Evolutionary conservation across 139 green algal genomes (phyloP), one percentile per base, ranked within the genome.

Genomic region (Deuterostichococcus epilithicus): DNA sequence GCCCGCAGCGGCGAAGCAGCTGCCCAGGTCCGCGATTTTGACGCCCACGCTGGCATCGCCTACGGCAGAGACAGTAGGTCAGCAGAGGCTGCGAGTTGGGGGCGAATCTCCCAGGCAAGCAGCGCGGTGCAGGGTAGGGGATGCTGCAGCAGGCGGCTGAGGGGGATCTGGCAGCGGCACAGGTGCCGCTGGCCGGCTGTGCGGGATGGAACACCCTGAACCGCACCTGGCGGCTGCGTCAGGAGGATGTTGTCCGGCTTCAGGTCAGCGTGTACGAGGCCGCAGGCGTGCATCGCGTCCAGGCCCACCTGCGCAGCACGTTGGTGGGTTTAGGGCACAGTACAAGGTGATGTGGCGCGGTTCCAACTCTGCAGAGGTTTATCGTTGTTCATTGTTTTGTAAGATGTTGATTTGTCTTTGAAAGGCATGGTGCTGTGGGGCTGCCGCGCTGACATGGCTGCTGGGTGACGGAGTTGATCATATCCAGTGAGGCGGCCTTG

Each of bases 231-330:
- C 32, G 70, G 80, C 34, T 69, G 32, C 5, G 33, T 39, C 37
- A 87, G 26, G 18, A 89, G 75, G 3, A 87, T 45, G 79, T 90
- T 90, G 59, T 90, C 86, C 5, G 84, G 81, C 75, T 90, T 90
- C 52, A 90, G 52, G 77, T 90, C 86, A 3, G 81, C 81, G 38
- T 89, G 75, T 44, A 88, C 81, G 1, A 90, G 15, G 15, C 78
- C 78, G 5, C 32, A 47, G 44, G 58, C 47, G 65, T 88, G 84
- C 70, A 85, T 35, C 42, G 76, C 45, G 3, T 68, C 71, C 47
- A 87, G 18, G 0, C 42, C n/a, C 28, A 70, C 68, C 81, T 85
- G n/a, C n/a, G 81, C 77, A 77, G 37, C 60, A 65, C 1, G 20
- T 4, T 59, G 30, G 32, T n/a, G 68, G 44, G 42, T 45, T 6